Conservation (phyloP, 192 early-diverging fungal species). For the Podila epigama region DNA sequence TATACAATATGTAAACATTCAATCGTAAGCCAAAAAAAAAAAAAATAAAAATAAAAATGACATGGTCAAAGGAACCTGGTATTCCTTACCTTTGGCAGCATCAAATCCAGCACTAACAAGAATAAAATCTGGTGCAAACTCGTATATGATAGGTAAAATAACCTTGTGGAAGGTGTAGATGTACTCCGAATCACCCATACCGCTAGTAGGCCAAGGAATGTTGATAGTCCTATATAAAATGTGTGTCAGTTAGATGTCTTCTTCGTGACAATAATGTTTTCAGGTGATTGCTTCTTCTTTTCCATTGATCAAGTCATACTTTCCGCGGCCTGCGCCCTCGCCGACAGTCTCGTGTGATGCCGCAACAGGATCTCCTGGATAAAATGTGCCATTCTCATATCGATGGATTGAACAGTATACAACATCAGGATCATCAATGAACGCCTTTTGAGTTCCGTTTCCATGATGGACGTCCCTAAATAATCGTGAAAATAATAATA, state of each 20-base stretch:
- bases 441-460: slow-evolving; percentile 89
- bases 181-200: slow-evolving; percentile 89
- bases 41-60: too few species aligned
- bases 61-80: too few species aligned
- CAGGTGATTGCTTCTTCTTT: background rate
- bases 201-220: slow-evolving; percentile 79
- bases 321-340: slow-evolving; percentile 60
- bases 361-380: slow-evolving; percentile 70
- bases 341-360: slow-evolving; percentile 65
- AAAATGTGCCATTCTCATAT: slow-evolving; percentile 80
- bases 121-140: slow-evolving; percentile 86
- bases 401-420: slow-evolving; percentile 91
- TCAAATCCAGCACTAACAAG: slow-evolving; percentile 93
- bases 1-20: too few species aligned
- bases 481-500: background rate
- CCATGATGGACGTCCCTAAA: slow-evolving; percentile 93
- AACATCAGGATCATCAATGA: slow-evolving; percentile 79
- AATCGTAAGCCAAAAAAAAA: too few species aligned
- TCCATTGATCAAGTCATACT: slow-evolving; percentile 30
- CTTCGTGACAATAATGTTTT: background rate
- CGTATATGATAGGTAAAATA: slow-evolving; percentile 82
- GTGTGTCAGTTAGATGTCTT: background rate
- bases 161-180: slow-evolving; percentile 81
- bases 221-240: slow-evolving; percentile 77
- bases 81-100: slow-evolving; percentile 66